Percentiles rank a stretch among this genome's conserved stretches.
Conservation (phyloP, 1,284 basidiomycete species). For the Pascua sp. region DNA sequence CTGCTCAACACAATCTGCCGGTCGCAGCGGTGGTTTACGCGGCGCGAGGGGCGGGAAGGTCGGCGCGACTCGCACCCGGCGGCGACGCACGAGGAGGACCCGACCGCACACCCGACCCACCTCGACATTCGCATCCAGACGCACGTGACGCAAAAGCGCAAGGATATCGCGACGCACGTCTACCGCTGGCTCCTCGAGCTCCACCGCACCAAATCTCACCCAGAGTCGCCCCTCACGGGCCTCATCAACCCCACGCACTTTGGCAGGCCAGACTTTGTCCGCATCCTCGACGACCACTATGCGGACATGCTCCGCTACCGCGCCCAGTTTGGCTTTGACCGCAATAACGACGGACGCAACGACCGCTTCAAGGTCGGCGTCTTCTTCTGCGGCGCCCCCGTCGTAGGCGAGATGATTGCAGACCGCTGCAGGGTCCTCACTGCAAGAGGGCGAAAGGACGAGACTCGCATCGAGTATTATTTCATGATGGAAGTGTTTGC, state of each 20-base stretch:
- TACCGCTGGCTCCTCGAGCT: conserved; percentile 32
- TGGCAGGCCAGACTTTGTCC: conserved; percentile 30
- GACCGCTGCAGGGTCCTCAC: conserved; percentile 28
- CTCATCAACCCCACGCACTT: conserved; percentile 30
- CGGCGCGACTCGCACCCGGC: too few species aligned
- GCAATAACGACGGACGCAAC: conserved; percentile 8
- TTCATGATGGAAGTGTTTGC: conserved; percentile 36
- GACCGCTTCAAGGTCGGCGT: conserved; percentile 33
- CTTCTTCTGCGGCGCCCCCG: conserved; percentile 33
- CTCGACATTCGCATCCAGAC: conserved; percentile 31
- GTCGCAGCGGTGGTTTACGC: conserved; percentile 23
- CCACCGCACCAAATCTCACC: conserved; percentile 26
- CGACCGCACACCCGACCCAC: conserved; percentile 14
- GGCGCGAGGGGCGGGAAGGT: not conserved
- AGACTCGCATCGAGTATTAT: conserved; percentile 25
- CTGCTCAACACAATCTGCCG: conserved; percentile 26
- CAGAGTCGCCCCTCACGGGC: conserved; percentile 26
- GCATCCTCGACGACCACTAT: conserved; percentile 31
- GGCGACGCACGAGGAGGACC: conserved; percentile 4
- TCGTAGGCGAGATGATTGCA: conserved; percentile 32
- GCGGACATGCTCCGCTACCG: conserved; percentile 26
- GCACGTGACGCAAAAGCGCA: conserved; percentile 29
- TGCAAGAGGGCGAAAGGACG: conserved; percentile 21
- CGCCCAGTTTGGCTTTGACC: conserved; percentile 9
- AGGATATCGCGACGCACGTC: conserved; percentile 24